phyloP scores from a whole-genome alignment of 768 basidiomycete species.

The Cyathus striatus region DNA sequence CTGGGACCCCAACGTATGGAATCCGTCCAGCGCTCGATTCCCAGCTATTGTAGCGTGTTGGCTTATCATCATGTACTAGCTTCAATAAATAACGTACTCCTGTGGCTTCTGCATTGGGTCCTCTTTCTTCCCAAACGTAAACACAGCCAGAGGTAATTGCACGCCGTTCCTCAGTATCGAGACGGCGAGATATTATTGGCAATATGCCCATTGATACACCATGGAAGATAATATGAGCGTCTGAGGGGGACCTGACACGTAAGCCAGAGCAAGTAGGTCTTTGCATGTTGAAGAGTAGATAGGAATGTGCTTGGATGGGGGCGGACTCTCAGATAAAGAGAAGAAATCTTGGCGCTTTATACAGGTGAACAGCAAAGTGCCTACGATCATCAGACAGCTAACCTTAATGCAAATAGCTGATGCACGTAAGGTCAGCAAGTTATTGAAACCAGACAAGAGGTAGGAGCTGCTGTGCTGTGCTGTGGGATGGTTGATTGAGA shows the following conservation, averaged over 20 bases:
- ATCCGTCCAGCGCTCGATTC: constrained; percentile 81
- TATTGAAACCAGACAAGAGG: constrained; percentile 7
- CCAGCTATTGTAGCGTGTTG: constrained; percentile 36
- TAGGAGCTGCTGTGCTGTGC: constrained; percentile 13
- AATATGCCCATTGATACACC: constrained; percentile 54
- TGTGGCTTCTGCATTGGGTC: constrained; percentile 58
- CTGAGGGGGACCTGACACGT: constrained; percentile 57
- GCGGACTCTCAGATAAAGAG: background rate
- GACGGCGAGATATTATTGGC: constrained; percentile 64
- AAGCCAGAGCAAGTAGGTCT: constrained; percentile 62
- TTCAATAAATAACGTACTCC: constrained; percentile 35
- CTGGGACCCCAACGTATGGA: constrained; percentile 78
- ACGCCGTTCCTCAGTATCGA: constrained; percentile 73
- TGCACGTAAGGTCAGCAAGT: constrained; percentile 7
- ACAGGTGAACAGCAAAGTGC: constrained; percentile 9
- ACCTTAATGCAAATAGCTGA: constrained; percentile 19
- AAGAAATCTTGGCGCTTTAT: constrained; percentile 9
- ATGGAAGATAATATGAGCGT: constrained; percentile 74
- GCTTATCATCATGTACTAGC: background rate
- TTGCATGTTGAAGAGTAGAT: constrained; percentile 38
- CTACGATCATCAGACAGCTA: constrained; percentile 20
- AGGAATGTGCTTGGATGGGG: constrained; percentile 2
- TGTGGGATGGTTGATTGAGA: constrained; percentile 8
- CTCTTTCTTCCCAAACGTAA: constrained; percentile 83
- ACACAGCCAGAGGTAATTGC: constrained; percentile 67